Percentiles rank a stretch among this genome's conserved stretches.
These are phyloP conservation scores for Venturiaceae sp. DNA, from an alignment of 2,329 filamentous ascomycete genomes.

Conservation along the genomic window DNA sequence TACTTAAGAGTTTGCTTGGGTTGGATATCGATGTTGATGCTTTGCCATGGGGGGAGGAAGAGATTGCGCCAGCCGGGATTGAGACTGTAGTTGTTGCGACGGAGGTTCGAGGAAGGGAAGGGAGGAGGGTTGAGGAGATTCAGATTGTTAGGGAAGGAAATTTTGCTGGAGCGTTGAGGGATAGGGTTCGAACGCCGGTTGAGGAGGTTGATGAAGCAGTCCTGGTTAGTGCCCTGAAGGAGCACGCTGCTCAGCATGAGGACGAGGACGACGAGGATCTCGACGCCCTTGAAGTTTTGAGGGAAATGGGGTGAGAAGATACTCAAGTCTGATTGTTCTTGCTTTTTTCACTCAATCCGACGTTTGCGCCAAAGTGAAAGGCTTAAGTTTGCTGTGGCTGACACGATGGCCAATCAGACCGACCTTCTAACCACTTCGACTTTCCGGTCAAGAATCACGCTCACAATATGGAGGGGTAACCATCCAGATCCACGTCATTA, in stretches of 20 bases:
- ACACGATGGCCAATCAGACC: too few relatives aligned
- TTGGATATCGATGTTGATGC: constrained; percentile 71
- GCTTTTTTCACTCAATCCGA: too few relatives aligned
- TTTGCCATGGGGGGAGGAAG: constrained; percentile 82
- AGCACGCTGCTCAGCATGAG: not conserved
- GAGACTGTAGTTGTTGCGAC: constrained; percentile 76
- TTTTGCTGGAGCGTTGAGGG: not conserved
- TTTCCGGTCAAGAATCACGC: too few relatives aligned
- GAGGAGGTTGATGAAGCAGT: not conserved
- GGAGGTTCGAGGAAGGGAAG: not conserved
- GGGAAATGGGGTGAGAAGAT: not conserved
- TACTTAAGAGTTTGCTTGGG: constrained; percentile 66
- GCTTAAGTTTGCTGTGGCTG: too few relatives aligned
- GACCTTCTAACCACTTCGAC: too few relatives aligned
- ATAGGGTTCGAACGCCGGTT: not conserved
- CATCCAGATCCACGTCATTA: too few relatives aligned
- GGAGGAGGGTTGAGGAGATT: not conserved
- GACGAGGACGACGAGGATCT: not conserved
- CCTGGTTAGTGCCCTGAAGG: not conserved
- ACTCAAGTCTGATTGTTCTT: too few relatives aligned
- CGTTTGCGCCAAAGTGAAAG: too few relatives aligned
- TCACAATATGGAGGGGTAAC: too few relatives aligned
- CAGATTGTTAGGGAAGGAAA: not conserved
- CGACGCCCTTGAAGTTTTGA: not conserved
- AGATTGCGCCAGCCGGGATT: constrained; percentile 56